Percentiles rank a stretch among this genome's conserved stretches.
phyloP scores from a whole-genome alignment of 306 rosid genomes.

The Medicago arabica region DNA sequence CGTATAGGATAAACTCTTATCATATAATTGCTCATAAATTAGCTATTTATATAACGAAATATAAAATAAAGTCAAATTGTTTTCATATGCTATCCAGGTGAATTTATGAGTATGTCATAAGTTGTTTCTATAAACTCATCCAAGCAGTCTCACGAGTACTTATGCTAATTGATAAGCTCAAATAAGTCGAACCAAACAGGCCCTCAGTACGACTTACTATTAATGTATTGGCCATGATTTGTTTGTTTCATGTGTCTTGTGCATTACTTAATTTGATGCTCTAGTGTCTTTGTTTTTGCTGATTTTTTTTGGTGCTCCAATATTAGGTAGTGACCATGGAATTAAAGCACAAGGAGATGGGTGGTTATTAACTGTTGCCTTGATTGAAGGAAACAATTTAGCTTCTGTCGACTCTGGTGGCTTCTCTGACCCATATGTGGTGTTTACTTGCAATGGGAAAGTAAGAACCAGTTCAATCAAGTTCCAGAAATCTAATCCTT shows the following conservation, averaged over 20 bases:
- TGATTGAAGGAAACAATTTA: slow-evolving; percentile 87
- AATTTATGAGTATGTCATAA: not conserved
- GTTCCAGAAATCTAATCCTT: slow-evolving; percentile 88
- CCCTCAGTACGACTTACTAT: slow-evolving; percentile 10
- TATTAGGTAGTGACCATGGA: slow-evolving; percentile 94
- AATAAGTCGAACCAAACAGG: no score
- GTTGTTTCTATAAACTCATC: not conserved
- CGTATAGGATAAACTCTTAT: no score
- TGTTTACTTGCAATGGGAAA: slow-evolving; percentile 94
- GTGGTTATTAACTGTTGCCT: slow-evolving; percentile 96
- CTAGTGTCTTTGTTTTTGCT: slow-evolving; percentile 36
- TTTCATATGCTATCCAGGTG: not conserved
- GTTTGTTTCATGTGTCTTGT: slow-evolving; percentile 2
- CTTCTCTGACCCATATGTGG: slow-evolving; percentile 94
- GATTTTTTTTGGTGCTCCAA: slow-evolving; percentile 23
- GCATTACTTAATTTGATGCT: slow-evolving; percentile 29
- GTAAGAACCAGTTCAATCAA: slow-evolving; percentile 95
- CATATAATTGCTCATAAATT: no score
- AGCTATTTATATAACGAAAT: no score
- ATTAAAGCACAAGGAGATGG: slow-evolving; percentile 98
- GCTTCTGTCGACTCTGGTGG: slow-evolving; percentile 87
- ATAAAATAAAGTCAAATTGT: not conserved
- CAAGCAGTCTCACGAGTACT: not conserved
- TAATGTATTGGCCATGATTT: slow-evolving; percentile 5
- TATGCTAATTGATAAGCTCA: no score